Conservation (phyloP, 202 grass and related monocot species). For the Musa balbisiana region DNA sequence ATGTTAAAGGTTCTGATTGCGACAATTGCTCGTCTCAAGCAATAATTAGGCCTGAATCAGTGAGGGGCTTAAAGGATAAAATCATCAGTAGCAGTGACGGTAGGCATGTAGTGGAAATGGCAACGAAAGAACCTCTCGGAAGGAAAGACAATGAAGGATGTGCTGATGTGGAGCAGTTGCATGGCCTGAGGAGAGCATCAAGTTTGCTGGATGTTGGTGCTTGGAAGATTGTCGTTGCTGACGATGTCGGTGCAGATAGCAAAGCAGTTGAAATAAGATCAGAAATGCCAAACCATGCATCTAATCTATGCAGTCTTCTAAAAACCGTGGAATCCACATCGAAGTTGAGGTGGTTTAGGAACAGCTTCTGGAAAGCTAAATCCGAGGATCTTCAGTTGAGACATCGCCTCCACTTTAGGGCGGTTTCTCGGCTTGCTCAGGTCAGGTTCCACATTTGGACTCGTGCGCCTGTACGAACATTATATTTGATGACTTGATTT, state of each 20-base stretch:
- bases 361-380: slow-evolving; percentile 57
- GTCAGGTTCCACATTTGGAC: slow-evolving; percentile 29
- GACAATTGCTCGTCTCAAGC: not conserved
- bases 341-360: slow-evolving; percentile 61
- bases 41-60: not conserved
- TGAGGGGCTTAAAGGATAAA: not conserved
- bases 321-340: slow-evolving; percentile 39
- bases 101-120: slow-evolving; percentile 24
- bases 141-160: slow-evolving; percentile 34
- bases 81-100: slow-evolving; percentile 18
- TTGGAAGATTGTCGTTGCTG: slow-evolving; percentile 52
- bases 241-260: slow-evolving; percentile 27
- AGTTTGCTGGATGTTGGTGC: slow-evolving; percentile 24
- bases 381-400: slow-evolving; percentile 38
- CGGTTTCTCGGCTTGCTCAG: slow-evolving; percentile 34
- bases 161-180: slow-evolving; percentile 34
- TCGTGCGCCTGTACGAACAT: not conserved
- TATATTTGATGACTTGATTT: not conserved
- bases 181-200: slow-evolving; percentile 34
- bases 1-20: slow-evolving; percentile 11
- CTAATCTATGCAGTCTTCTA: slow-evolving; percentile 27
- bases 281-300: slow-evolving; percentile 27
- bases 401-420: slow-evolving; percentile 38
- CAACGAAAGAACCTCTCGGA: slow-evolving; percentile 32
- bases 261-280: slow-evolving; percentile 21